Evolutionary conservation across 139 green algal genomes (phyloP).

Genomic region (Chlorella sp.): DNA sequence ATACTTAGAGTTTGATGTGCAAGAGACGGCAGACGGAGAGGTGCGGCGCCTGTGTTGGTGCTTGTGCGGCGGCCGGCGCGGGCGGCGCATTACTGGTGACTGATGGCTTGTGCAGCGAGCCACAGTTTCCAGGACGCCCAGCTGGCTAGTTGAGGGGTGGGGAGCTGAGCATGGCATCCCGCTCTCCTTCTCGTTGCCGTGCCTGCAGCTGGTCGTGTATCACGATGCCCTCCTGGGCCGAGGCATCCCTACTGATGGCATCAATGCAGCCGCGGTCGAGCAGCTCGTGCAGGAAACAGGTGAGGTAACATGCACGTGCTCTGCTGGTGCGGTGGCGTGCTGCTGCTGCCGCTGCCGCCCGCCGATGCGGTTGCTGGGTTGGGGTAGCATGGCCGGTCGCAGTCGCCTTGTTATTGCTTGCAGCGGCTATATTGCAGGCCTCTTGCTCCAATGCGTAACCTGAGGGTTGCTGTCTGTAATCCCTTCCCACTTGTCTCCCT

Average conservation of each 20-base stretch:
- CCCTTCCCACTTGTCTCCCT: too few species aligned
- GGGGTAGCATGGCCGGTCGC: too few species aligned
- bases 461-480: too few species aligned
- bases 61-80: too few species aligned
- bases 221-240: conserved; percentile 21
- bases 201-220: conserved; percentile 34
- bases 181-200: too few species aligned
- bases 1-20: conserved; percentile 44
- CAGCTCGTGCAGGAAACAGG: not conserved
- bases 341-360: not conserved
- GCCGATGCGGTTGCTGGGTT: too few species aligned
- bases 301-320: not conserved
- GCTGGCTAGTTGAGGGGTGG: too few species aligned
- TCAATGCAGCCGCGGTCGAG: not conserved
- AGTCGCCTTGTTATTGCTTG: too few species aligned
- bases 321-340: not conserved
- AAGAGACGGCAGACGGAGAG: conserved; percentile 39
- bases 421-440: too few species aligned
- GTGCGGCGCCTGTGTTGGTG: not conserved
- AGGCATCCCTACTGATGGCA: not conserved
- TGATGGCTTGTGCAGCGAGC: not conserved
- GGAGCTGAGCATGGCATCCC: not conserved
- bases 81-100: too few species aligned
- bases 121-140: too few species aligned
- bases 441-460: too few species aligned